A percentile compares a stretch with the other conserved stretches of the same genome.
These are phyloP conservation scores for Bertia moriformis DNA, from an alignment of 2,329 filamentous ascomycete species.

Conservation along the genomic window DNA sequence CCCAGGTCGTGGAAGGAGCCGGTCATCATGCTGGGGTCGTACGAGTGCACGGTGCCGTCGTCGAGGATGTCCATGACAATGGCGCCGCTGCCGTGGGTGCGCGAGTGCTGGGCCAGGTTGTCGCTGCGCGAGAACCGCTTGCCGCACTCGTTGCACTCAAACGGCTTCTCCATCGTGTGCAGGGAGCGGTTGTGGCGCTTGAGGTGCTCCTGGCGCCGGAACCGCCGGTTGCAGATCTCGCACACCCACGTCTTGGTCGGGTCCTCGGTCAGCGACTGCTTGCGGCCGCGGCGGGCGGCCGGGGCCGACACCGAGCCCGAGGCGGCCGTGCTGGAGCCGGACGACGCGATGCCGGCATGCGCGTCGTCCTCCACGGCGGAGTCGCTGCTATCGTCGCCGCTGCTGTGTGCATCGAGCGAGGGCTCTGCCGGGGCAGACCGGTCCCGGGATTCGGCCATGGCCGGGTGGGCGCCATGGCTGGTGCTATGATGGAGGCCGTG, in stretches of 20 bases:
- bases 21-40: slow-evolving; percentile 26
- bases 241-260: slow-evolving; percentile 97
- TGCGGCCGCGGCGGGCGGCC: slow-evolving; percentile 82
- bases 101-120: slow-evolving; percentile 89
- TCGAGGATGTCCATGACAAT: slow-evolving; percentile 84
- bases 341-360: slow-evolving; percentile 20
- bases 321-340: slow-evolving; percentile 18
- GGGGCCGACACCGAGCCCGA: slow-evolving; percentile 30
- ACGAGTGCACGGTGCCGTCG: slow-evolving; percentile 33
- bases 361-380: slow-evolving; percentile 18
- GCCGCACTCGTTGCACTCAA: slow-evolving; percentile 91
- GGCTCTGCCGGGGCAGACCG: neutral
- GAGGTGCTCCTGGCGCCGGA: slow-evolving; percentile 94
- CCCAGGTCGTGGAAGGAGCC: slow-evolving; percentile 34
- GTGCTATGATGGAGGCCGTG: slow-evolving; percentile 15
- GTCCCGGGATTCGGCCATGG: neutral
- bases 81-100: slow-evolving; percentile 80
- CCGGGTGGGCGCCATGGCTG: slow-evolving; percentile 8
- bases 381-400: slow-evolving; percentile 14
- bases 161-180: slow-evolving; percentile 96
- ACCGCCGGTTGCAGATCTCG: slow-evolving; percentile 87
- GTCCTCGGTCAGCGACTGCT: slow-evolving; percentile 95
- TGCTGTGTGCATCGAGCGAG: slow-evolving; percentile 2
- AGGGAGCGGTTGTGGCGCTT: slow-evolving; percentile 98
- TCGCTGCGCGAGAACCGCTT: slow-evolving; percentile 99